These are phyloP conservation scores for Lindgomyces ingoldianus DNA, from an alignment of 495 filamentous ascomycete species.

Conservation along the genomic window DNA sequence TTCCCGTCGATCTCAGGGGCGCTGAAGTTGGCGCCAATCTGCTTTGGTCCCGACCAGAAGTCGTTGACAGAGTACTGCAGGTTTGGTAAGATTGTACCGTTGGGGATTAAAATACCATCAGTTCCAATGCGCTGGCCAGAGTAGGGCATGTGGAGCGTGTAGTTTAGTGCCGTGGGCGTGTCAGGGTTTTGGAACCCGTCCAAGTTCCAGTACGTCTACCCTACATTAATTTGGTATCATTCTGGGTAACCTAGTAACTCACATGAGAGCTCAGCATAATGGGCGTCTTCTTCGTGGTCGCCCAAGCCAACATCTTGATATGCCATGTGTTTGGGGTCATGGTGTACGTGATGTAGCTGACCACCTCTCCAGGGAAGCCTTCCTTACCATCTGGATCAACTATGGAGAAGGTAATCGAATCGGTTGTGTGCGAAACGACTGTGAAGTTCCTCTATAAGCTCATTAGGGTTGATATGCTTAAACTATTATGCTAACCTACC, in stretches of 20 bases:
- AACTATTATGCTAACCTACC: constrained; percentile 15
- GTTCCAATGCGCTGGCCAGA: constrained; percentile 68
- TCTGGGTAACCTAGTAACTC: constrained; percentile 45
- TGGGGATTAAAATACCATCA: constrained; percentile 77
- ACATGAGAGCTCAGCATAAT: constrained; percentile 60
- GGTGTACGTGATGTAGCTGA: constrained; percentile 76
- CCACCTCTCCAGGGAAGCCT: constrained; percentile 78
- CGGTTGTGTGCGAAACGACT: constrained; percentile 64
- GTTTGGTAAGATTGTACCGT: constrained; percentile 69
- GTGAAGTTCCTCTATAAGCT: constrained; percentile 67
- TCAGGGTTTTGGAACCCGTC: constrained; percentile 66
- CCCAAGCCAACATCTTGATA: constrained; percentile 43
- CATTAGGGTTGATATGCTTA: constrained; percentile 1
- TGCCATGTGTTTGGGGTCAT: constrained; percentile 44
- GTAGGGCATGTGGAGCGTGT: constrained; percentile 69
- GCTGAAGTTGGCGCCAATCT: constrained; percentile 67
- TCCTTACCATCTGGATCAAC: constrained; percentile 68
- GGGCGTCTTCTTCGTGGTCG: constrained; percentile 54
- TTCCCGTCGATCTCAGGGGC: constrained; percentile 53
- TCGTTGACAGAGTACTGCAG: constrained; percentile 62
- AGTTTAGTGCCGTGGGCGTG: constrained; percentile 65
- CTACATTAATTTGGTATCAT: background rate
- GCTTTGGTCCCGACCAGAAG: constrained; percentile 70
- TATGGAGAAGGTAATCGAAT: constrained; percentile 77
- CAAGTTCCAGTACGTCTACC: constrained; percentile 82